Percentiles rank a stretch among this genome's conserved stretches.
These are phyloP conservation scores for Tremellales sp. DNA, from an alignment of 1,284 basidiomycete genomes.

Conservation along the genomic window DNA sequence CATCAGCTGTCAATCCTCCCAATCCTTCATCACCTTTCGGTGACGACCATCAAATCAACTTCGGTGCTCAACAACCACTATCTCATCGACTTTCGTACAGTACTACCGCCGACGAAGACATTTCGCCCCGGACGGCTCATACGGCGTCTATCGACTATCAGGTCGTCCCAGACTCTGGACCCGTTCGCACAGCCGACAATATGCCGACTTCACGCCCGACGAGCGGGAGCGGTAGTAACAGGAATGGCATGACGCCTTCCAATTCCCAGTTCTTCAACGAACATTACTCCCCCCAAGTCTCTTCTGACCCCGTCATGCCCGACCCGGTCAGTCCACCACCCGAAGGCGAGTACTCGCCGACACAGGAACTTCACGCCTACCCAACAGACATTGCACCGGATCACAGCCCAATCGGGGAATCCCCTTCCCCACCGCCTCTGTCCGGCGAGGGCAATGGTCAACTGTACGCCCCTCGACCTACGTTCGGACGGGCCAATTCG, in stretches of 20 bases:
- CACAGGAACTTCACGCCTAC: neutral
- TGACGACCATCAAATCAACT: neutral
- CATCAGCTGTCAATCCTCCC: neutral
- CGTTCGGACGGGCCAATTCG: neutral
- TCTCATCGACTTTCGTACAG: neutral
- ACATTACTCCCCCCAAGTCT: neutral
- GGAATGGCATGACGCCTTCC: neutral
- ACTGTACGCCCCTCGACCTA: neutral
- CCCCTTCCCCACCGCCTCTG: too few relatives aligned
- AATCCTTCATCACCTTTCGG: neutral
- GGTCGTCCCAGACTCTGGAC: too few relatives aligned
- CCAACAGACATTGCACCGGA: neutral
- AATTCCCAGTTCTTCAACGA: neutral
- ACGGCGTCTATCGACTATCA: neutral
- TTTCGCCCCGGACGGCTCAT: neutral
- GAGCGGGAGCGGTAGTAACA: neutral
- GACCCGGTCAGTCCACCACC: too few relatives aligned
- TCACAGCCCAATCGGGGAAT: neutral
- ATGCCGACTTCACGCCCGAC: too few relatives aligned
- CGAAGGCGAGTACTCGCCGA: neutral
- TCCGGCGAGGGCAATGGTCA: neutral
- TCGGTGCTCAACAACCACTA: neutral
- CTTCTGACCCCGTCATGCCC: neutral
- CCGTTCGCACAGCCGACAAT: too few relatives aligned
- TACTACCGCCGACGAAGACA: neutral